Evolutionary conservation across 129 eudicot genomes (phyloP), one percentile per base, ranked within the genome.

Genomic region (Chrysanthemum makinoi): DNA sequence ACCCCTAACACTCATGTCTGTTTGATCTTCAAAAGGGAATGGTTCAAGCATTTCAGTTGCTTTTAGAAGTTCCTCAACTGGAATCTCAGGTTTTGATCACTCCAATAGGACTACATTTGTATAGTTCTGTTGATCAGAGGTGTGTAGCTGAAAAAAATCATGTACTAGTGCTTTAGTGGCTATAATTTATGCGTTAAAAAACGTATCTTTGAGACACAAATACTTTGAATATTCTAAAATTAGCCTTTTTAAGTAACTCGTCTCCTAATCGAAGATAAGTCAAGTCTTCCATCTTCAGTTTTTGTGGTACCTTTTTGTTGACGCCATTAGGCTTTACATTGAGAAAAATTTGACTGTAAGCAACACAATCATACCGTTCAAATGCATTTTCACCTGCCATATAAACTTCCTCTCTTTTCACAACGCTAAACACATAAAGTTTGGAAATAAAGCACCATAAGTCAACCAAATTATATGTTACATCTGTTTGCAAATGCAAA

Each of bases 1-100:
- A 50, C 82, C 83, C 6, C 85, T 89, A 49, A 90, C 85, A n/a
- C 85, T 83, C 95, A 87, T 90, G 81, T 92, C 96, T 47, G 98
- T 92, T 75, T 86, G 80, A 60, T 81, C 61, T 61, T 89, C 88
- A 82, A 86, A 92, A 15, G 85, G 82, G 50, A 89, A 84, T 16
- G 89, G 86, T 68, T 83, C 63, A 33, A 78, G 79, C 69, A 88
- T 83, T 74, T 85, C 74, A 3, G 91, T 72, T 72, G 95, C 98
- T 75, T 89, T 84, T 52, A 85, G 73, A 47, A 89, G 84, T 22
- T 80, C 79, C 16, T 89, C 87, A 11, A 81, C 83, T 19, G 89
- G 81, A 53, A 89, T n/a, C n/a, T n/a, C n/a, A n/a, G n/a, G n/a
- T n/a, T n/a, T n/a, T n/a, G n/a, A n/a, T n/a, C n/a, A n/a, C 83